Evolutionary conservation across 2,329 filamentous ascomycete species (phyloP).

Genomic region (Thermothelomyces thermophilus): DNA sequence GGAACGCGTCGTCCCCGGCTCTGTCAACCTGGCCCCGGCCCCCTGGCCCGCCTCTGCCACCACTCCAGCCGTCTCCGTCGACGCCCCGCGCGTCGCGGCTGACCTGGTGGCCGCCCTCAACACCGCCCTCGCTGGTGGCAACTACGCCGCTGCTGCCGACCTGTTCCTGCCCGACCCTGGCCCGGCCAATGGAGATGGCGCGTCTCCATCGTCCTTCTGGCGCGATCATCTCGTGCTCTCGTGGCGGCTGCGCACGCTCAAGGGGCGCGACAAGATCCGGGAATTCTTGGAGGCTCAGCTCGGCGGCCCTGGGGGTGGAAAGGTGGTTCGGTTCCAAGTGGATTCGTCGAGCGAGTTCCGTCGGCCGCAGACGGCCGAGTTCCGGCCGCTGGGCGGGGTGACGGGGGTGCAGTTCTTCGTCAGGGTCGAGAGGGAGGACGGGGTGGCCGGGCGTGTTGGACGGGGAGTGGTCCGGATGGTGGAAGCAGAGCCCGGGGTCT

Average conservation of each 20-base stretch:
- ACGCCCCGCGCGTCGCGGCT: slow-evolving; percentile 33
- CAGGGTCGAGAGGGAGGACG: slow-evolving; percentile 35
- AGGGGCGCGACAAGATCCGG: slow-evolving; percentile 37
- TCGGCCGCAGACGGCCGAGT: slow-evolving; percentile 34
- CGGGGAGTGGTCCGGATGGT: slow-evolving; percentile 44
- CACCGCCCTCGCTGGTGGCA: slow-evolving; percentile 29
- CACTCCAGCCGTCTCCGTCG: slow-evolving; percentile 25
- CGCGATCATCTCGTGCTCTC: slow-evolving; percentile 51
- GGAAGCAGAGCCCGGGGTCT: slow-evolving; percentile 32
- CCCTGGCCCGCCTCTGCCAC: slow-evolving; percentile 35
- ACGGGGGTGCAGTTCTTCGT: slow-evolving; percentile 46
- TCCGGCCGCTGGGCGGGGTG: slow-evolving; percentile 39
- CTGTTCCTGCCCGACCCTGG: slow-evolving; percentile 40
- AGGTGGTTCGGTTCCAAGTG: slow-evolving; percentile 16
- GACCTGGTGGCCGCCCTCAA: slow-evolving; percentile 36
- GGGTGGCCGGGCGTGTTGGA: slow-evolving; percentile 36
- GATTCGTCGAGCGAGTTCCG: slow-evolving; percentile 35
- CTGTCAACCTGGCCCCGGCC: slow-evolving; percentile 33
- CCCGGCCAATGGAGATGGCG: background rate
- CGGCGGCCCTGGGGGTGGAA: background rate
- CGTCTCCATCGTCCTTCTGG: slow-evolving; percentile 37
- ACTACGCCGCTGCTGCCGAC: slow-evolving; percentile 30
- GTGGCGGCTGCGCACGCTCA: slow-evolving; percentile 50
- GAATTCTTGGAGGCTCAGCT: slow-evolving; percentile 23
- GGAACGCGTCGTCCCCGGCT: slow-evolving; percentile 31